phyloP scores from a whole-genome alignment of 192 early-diverging fungal species.

The Coemansia brasiliensis region DNA sequence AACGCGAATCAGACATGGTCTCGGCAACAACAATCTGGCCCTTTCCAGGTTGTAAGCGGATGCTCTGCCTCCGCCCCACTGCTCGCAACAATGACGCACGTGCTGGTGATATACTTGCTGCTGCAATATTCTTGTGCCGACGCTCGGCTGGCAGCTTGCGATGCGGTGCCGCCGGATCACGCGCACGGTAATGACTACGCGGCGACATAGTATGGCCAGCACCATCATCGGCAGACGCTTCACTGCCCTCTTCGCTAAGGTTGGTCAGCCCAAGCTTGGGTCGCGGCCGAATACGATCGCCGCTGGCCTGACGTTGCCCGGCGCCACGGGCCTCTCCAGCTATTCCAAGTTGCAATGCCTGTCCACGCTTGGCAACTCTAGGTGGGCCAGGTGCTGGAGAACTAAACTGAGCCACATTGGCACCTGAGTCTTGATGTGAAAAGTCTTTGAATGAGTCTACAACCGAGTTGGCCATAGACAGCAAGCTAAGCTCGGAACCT shows the following conservation, averaged over 20 bases:
- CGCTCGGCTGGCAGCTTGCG: constrained; percentile 29
- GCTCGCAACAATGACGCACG: constrained; percentile 51
- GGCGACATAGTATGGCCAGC: constrained; percentile 22
- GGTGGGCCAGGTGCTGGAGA: background rate
- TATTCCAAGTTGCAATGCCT: constrained; percentile 11
- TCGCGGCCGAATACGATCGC: constrained; percentile 4
- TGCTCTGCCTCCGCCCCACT: constrained; percentile 53
- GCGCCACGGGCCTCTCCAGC: constrained; percentile 4
- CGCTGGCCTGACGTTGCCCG: constrained; percentile 15
- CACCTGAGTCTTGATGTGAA: constrained; percentile 8
- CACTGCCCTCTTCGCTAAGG: constrained; percentile 23
- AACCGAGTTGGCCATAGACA: constrained; percentile 8
- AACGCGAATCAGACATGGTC: constrained; percentile 20
- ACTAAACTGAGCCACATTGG: constrained; percentile 25
- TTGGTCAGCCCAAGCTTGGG: constrained; percentile 17
- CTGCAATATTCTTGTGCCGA: background rate
- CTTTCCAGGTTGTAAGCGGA: constrained; percentile 51
- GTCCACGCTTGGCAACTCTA: constrained; percentile 24
- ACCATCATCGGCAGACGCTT: constrained; percentile 12
- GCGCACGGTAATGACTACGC: constrained; percentile 48
- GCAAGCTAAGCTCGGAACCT: constrained; percentile 11
- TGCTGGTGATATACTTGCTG: constrained; percentile 42
- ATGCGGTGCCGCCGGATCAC: constrained; percentile 51
- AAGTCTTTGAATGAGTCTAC: constrained; percentile 8
- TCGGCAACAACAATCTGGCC: constrained; percentile 54